Evolutionary conservation across 1,139 yeast species (phyloP), one percentile per base, ranked within the genome.

Genomic region (Scheffersomyces parashehatae): DNA sequence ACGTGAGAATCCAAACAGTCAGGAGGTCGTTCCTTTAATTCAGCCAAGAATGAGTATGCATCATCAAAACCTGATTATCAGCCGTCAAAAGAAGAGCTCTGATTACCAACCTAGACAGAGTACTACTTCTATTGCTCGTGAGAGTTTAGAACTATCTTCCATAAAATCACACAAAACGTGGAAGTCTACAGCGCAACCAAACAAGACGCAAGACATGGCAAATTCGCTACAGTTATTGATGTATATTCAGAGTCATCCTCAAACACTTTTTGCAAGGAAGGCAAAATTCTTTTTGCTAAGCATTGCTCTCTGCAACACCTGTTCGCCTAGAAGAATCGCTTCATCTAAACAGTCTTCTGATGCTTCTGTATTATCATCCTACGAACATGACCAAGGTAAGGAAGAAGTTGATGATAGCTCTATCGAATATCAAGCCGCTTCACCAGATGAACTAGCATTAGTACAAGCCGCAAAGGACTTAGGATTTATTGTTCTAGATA

Each of bases 371-470:
- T 9, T 37, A 26, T 32, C 35, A 5, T 58, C 34, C 51, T 64
- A 56, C 10, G 49, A 46, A 12, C 38, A 30, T 3, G 38, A 36
- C 6, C 35, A 26, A 16, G 40, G 41, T 32, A 37, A 46, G 5
- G 51, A 48, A 24, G 52, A 41, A 4, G 50, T 45, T 3, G 70
- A 65, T 9, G 85, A 78, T 39, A 79, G 70, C 20, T 69, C 70
- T 36, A 77, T 90, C 15, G 81, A 79, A 38, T 95, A 91, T 56
- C 97, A 90, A 60, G 89, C 98, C 0, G 83, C 98, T 0, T 91
- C 98, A 0, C 99, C 99, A 0, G 99, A 93, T 68, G 99, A 93
- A 61, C 66, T 91, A 42, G 99, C 99, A 0, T 71, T 93, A 35
- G 93, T 93, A 2, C 82, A 86, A 45, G 99, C 98, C 1, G 99